Evolutionary conservation across 2,329 filamentous ascomycete genomes (phyloP).

Genomic region (Penicillium verrucosum): DNA sequence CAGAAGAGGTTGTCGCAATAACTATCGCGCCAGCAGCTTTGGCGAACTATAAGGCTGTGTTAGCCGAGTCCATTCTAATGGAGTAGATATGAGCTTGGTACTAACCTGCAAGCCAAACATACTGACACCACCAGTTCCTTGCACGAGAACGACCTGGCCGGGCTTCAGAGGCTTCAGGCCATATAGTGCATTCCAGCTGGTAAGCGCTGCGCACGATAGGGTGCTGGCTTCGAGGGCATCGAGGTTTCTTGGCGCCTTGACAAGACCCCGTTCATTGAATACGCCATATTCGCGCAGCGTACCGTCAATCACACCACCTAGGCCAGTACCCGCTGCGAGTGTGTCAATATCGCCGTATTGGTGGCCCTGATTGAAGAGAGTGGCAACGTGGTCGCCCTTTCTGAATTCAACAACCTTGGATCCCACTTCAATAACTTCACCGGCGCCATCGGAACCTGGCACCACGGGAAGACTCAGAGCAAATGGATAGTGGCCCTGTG

Average conservation of each 20-base stretch:
- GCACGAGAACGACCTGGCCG: constrained; percentile 57
- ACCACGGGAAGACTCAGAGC: constrained; percentile 31
- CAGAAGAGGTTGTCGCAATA: constrained; percentile 59
- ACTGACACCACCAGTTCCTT: constrained; percentile 60
- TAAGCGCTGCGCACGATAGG: constrained; percentile 60
- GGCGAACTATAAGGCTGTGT: constrained; percentile 39
- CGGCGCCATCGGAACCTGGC: constrained; percentile 41
- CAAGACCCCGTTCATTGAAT: constrained; percentile 66
- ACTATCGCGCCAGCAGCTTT: constrained; percentile 52
- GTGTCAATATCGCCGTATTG: constrained; percentile 48
- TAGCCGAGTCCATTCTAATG: neutral
- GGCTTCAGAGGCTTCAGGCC: constrained; percentile 54
- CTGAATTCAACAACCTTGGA: constrained; percentile 56
- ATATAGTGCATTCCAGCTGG: constrained; percentile 65
- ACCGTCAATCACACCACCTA: constrained; percentile 68
- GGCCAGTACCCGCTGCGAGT: constrained; percentile 50
- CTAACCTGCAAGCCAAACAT: constrained; percentile 54
- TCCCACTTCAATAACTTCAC: constrained; percentile 52
- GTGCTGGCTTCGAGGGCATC: constrained; percentile 55
- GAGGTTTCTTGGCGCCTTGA: constrained; percentile 58
- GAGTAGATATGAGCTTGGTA: neutral
- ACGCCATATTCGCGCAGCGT: constrained; percentile 64
- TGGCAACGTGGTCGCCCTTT: constrained; percentile 56
- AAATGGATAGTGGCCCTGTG: constrained; percentile 36
- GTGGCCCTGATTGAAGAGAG: constrained; percentile 58